Evolutionary conservation across 2,329 filamentous ascomycete genomes (phyloP).

Genomic region (Capronia epimyces): DNA sequence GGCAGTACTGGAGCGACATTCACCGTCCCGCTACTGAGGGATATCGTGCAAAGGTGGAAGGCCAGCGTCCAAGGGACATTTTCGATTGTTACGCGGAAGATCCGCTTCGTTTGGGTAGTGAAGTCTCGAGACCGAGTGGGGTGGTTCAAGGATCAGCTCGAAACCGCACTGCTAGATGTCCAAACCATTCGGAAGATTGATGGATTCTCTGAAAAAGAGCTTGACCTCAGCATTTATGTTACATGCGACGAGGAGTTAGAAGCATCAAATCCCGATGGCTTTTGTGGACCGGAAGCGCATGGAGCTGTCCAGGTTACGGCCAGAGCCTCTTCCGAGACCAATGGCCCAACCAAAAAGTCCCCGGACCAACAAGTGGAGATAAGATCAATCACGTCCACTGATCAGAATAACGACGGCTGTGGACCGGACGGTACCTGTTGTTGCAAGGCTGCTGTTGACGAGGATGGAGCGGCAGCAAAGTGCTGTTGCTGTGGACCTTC

Average conservation of each 20-base stretch:
- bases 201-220: slow-evolving; percentile 35
- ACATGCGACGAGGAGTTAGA: slow-evolving; percentile 48
- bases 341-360: slow-evolving; percentile 10
- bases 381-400: slow-evolving; percentile 9
- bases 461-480: slow-evolving; percentile 32
- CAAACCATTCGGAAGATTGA: slow-evolving; percentile 10
- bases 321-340: slow-evolving; percentile 8
- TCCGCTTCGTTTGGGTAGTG: slow-evolving; percentile 47
- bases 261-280: slow-evolving; percentile 5
- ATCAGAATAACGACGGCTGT: slow-evolving; percentile 25
- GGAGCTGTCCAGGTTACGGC: slow-evolving; percentile 7
- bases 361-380: slow-evolving; percentile 6
- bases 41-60: slow-evolving; percentile 43
- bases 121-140: slow-evolving; percentile 41
- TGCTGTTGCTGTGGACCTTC: slow-evolving; percentile 9
- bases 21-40: slow-evolving; percentile 47
- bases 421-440: slow-evolving; percentile 41
- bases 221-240: slow-evolving; percentile 52
- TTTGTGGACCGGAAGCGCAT: slow-evolving; percentile 10
- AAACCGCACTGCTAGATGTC: slow-evolving; percentile 18
- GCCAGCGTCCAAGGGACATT: slow-evolving; percentile 38
- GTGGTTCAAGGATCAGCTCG: slow-evolving; percentile 21
- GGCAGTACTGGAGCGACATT: slow-evolving; percentile 51
- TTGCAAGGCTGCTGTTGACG: slow-evolving; percentile 46
- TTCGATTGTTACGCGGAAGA: slow-evolving; percentile 35